A percentile compares a stretch with the other conserved stretches of the same genome.
Evolutionary conservation across 805 yeast species (phyloP).

Genomic region (Schwanniomyces sp.): DNA sequence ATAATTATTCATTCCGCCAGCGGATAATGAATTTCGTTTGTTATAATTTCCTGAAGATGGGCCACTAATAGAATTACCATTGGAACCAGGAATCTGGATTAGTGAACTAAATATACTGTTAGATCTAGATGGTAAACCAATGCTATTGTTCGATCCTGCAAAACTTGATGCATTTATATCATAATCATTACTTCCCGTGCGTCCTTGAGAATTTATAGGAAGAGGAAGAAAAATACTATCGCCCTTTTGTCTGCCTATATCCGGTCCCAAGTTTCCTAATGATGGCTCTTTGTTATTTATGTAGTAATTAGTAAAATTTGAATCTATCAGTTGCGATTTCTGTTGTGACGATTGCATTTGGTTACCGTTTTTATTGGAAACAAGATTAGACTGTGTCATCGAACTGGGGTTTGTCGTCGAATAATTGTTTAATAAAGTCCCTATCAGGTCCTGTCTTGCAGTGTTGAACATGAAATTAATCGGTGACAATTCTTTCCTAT

Average conservation of each 20-base stretch:
- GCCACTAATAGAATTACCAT: slow-evolving; percentile 32
- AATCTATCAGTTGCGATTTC: slow-evolving; percentile 10
- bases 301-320: slow-evolving; percentile 16
- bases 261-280: not conserved
- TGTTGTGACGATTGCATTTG: slow-evolving; percentile 4
- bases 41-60: slow-evolving; percentile 7
- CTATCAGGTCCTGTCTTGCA: slow-evolving; percentile 29
- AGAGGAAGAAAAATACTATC: slow-evolving; percentile 41
- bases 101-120: slow-evolving; percentile 39
- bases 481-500: slow-evolving; percentile 9
- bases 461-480: slow-evolving; percentile 24
- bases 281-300: slow-evolving; percentile 13
- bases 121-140: slow-evolving; percentile 28
- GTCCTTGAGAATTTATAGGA: slow-evolving; percentile 21
- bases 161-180: slow-evolving; percentile 9
- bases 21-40: slow-evolving; percentile 9
- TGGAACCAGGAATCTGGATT: slow-evolving; percentile 39
- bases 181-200: slow-evolving; percentile 9
- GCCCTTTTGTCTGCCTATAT: slow-evolving; percentile 28
- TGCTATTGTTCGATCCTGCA: slow-evolving; percentile 5
- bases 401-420: slow-evolving; percentile 5
- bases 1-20: slow-evolving; percentile 7
- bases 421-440: slow-evolving; percentile 22
- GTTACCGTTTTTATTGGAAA: not conserved
- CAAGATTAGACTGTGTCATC: not conserved